Base-by-base conservation (phyloP, 2,329 filamentous ascomycete genomes). In the Colletotrichum neosansevieriae region DNA sequence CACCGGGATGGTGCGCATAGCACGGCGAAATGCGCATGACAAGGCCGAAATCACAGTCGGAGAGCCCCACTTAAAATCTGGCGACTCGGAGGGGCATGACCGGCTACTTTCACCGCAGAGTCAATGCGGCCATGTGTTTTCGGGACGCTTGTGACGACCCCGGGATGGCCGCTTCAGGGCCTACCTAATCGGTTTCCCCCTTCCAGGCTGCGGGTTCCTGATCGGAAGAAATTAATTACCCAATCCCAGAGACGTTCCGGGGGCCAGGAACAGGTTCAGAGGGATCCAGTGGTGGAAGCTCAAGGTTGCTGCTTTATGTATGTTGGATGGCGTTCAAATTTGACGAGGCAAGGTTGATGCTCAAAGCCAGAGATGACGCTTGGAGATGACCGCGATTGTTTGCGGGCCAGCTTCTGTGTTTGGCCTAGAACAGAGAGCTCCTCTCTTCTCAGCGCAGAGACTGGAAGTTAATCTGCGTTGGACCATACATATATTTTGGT, bases 1-100 rank as follows among this genome's bases (percentile, higher is more conserved):
- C 54, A 17, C 66, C 56, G 66, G 66, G 66, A 69, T 69, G 66
- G 32, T 34, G 36, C 49, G 66, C 62, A 57, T 69, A 62, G 61
- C 62, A 63, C 54, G 38, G 61, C 53, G n/a, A 69, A 51, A 65
- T 65, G 54, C 66, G 66, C 66, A 69, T 69, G 61, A 69, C 62
- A 57, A 42, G 49, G 56, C 66, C 66, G 66, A 69, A 56, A 69
- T 69, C 66, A 66, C 47, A 29, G 32, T 54, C 66, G 61, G 62
- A 50, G 34, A 7, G 49, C 29, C 32, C 66, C 66, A 57, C 66
- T 50, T 32, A 34, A 60, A 59, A 56, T 50, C 49, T 69, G 56
- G 49, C 49, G 49, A 69, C 54, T 60, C 66, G 66, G 61, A 67
- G 51, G 60, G 54, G 54, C 49, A 21, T 66, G 62, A 57, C 61